Conservation (phyloP, 768 basidiomycete genomes). For the Hemileccinum rubropunctum region DNA sequence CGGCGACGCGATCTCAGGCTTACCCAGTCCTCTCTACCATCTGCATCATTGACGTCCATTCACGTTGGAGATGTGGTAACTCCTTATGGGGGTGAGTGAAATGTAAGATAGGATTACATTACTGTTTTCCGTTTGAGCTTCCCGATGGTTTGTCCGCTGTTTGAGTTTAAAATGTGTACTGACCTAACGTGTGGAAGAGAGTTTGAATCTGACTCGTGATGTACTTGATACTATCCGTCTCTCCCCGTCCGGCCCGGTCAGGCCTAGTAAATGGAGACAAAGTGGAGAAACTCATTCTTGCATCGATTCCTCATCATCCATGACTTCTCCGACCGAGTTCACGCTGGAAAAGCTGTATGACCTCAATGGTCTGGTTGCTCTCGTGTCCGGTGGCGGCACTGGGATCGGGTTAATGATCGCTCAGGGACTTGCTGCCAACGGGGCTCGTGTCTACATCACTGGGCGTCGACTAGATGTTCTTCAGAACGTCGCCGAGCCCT, state of each 20-base stretch:
- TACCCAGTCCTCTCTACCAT: too few relatives aligned
- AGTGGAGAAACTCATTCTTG: too few relatives aligned
- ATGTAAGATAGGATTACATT: constrained; percentile 2
- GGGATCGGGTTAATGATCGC: constrained; percentile 67
- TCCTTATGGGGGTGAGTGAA: constrained; percentile 9
- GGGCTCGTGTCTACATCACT: constrained; percentile 79
- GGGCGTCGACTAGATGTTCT: constrained; percentile 67
- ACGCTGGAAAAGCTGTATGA: constrained; percentile 39
- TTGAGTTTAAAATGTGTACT: constrained; percentile 3
- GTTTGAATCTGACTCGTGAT: constrained; percentile 4
- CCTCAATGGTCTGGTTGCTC: constrained; percentile 54
- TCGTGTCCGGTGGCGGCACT: constrained; percentile 49
- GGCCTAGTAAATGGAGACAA: too few relatives aligned
- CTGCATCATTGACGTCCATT: constrained; percentile 13
- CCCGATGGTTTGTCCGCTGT: constrained; percentile 3
- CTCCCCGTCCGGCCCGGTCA: too few relatives aligned
- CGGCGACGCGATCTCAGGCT: too few relatives aligned
- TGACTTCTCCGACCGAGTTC: constrained; percentile 24
- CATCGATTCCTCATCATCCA: constrained; percentile 3
- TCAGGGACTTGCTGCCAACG: constrained; percentile 69
- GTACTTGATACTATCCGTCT: background rate
- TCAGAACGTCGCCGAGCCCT: constrained; percentile 49
- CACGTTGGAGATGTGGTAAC: constrained; percentile 6
- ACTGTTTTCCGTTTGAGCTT: background rate
- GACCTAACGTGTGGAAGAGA: background rate